Percentiles rank a stretch among this genome's conserved stretches.
phyloP scores from a whole-genome alignment of 352 stramenopile species.

The Pythium sp. region DNA sequence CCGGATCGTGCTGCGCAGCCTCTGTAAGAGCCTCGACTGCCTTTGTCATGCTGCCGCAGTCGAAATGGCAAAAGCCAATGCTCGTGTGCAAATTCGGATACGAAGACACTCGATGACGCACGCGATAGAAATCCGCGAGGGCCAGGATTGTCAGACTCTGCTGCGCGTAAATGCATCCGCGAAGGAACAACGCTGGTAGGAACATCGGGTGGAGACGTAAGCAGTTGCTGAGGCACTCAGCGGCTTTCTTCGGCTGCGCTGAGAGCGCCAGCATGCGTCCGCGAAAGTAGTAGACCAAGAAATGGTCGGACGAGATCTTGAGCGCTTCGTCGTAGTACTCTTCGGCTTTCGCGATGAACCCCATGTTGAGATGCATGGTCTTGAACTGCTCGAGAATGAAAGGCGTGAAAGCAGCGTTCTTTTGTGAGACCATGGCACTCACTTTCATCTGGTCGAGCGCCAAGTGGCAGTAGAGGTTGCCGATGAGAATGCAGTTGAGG shows the following conservation, averaged over 20 bases:
- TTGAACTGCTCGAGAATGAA: slow-evolving; percentile 25
- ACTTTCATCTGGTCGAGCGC: slow-evolving; percentile 44
- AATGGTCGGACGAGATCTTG: slow-evolving; percentile 27
- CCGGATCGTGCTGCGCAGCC: slow-evolving; percentile 23
- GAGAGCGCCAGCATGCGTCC: slow-evolving; percentile 44
- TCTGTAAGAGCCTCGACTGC: slow-evolving; percentile 48
- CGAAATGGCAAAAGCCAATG: slow-evolving; percentile 57
- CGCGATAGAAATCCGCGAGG: slow-evolving; percentile 50
- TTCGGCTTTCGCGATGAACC: slow-evolving; percentile 28
- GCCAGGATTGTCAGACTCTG: slow-evolving; percentile 46
- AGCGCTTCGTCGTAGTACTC: slow-evolving; percentile 40
- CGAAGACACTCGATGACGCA: slow-evolving; percentile 37
- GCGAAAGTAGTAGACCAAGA: slow-evolving; percentile 44
- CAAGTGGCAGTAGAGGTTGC: slow-evolving; percentile 58
- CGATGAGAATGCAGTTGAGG: slow-evolving; percentile 42
- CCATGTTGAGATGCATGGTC: slow-evolving; percentile 24
- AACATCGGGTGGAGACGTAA: slow-evolving; percentile 39
- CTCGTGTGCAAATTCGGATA: slow-evolving; percentile 48
- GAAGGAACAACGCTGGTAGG: slow-evolving; percentile 48
- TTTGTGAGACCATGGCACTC: slow-evolving; percentile 25
- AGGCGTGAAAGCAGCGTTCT: slow-evolving; percentile 24
- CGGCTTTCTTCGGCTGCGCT: slow-evolving; percentile 26
- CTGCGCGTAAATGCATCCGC: slow-evolving; percentile 50
- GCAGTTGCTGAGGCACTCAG: slow-evolving; percentile 30
- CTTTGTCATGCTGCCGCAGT: slow-evolving; percentile 34